Evolutionary conservation across 139 green algal species (phyloP).

Genomic region (Chlamydomonas schloesseri): DNA sequence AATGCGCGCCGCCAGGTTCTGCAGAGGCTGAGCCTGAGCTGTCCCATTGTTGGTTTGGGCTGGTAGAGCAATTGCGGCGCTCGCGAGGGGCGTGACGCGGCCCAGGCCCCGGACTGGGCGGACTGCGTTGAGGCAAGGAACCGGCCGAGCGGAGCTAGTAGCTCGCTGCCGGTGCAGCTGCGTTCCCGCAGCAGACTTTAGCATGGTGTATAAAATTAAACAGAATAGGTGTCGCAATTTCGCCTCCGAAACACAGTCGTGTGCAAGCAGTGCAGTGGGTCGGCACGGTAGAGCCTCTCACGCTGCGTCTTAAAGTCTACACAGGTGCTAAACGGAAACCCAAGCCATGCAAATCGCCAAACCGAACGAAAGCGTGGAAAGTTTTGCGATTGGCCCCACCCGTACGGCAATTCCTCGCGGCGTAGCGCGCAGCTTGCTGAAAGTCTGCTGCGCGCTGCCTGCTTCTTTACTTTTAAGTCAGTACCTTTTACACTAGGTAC

Average conservation of each 20-base stretch:
- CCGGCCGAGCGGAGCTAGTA: not conserved
- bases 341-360: no score
- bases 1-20: conserved; percentile 19
- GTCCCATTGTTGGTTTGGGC: not conserved
- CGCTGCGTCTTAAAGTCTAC: no score
- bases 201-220: not conserved
- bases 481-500: conserved; percentile 1
- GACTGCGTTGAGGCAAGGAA: not conserved
- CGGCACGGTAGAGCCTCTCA: no score
- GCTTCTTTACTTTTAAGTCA: not conserved
- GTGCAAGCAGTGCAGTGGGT: no score
- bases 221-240: not conserved
- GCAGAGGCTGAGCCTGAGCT: not conserved
- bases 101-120: not conserved
- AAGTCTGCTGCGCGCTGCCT: no score
- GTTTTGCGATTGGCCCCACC: no score
- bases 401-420: no score
- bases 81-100: not conserved
- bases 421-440: no score
- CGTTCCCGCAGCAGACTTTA: not conserved
- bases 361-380: no score
- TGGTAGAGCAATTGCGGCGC: not conserved
- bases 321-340: no score
- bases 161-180: conserved; percentile 3
- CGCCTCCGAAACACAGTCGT: not conserved